A percentile compares a stretch with the other conserved stretches of the same genome.
These are phyloP conservation scores for Podila horticola DNA, from an alignment of 192 early-diverging fungal species.

Conservation along the genomic window DNA sequence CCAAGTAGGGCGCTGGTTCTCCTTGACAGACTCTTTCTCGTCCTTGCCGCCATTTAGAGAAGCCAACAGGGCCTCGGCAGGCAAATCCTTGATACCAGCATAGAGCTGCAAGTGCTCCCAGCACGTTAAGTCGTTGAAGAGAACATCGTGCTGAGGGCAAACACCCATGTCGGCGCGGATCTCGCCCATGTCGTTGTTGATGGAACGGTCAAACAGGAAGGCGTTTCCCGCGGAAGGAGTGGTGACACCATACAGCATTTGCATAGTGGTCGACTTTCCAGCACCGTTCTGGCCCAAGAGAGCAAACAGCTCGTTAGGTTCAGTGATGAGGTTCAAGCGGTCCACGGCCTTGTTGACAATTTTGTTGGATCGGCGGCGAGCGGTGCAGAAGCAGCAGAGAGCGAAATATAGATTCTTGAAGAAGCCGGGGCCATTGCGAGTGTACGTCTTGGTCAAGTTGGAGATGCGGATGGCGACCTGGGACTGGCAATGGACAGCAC, in stretches of 20 bases:
- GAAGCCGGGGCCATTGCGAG: conserved; percentile 27
- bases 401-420: conserved; percentile 26
- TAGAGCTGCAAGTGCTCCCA: conserved; percentile 80
- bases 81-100: conserved; percentile 80
- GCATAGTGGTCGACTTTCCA: conserved; percentile 81
- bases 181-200: conserved; percentile 62
- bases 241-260: conserved; percentile 77
- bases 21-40: conserved; percentile 59
- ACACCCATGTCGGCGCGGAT: conserved; percentile 80
- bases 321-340: conserved; percentile 54
- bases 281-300: conserved; percentile 83
- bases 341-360: conserved; percentile 61
- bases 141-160: conserved; percentile 81
- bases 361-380: conserved; percentile 30
- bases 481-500: conserved; percentile 56
- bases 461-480: conserved; percentile 58
- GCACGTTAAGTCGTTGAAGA: conserved; percentile 81
- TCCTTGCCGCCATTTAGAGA: neutral
- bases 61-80: conserved; percentile 28
- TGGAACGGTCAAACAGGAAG: conserved; percentile 65
- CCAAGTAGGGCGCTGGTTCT: conserved; percentile 55
- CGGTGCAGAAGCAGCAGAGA: conserved; percentile 27
- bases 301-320: conserved; percentile 66
- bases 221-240: conserved; percentile 72
- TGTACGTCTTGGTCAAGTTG: conserved; percentile 66